A percentile compares a stretch with the other conserved stretches of the same genome.
These are phyloP conservation scores for Cardamine resedifolia DNA, from an alignment of 345 rosid species.

Conservation along the genomic window DNA sequence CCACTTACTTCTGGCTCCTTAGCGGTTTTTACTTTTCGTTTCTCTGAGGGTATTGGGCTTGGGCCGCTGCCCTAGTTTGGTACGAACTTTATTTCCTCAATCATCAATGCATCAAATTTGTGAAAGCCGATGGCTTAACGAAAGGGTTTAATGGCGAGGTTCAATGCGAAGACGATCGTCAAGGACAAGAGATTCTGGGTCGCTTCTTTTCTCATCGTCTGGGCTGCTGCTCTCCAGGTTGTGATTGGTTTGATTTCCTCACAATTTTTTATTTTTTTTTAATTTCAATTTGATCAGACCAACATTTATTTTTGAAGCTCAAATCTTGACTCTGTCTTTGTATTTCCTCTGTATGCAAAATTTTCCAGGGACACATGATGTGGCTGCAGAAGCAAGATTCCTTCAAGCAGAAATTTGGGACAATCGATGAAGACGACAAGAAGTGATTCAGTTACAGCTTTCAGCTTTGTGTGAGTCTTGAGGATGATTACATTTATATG, in stretches of 20 bases:
- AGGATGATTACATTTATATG: not conserved
- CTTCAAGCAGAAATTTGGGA: slow-evolving; percentile 69
- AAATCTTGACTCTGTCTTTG: not conserved
- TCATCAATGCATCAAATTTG: not conserved
- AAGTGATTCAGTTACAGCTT: slow-evolving; percentile 9
- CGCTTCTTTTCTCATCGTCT: slow-evolving; percentile 73
- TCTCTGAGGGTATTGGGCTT: not conserved
- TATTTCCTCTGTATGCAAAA: not conserved
- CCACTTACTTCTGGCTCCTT: not conserved
- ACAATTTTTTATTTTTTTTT: not conserved
- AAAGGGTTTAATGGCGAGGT: slow-evolving; percentile 51
- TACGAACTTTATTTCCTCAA: not conserved
- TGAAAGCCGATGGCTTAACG: not conserved
- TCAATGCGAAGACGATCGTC: slow-evolving; percentile 55
- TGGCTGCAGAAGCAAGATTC: slow-evolving; percentile 90
- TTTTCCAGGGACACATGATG: slow-evolving; percentile 84
- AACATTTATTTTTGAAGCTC: not conserved
- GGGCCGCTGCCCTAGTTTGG: not conserved
- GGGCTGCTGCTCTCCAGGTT: slow-evolving; percentile 98
- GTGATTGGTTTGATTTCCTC: not conserved
- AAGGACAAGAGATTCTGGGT: slow-evolving; percentile 85
- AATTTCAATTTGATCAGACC: not conserved
- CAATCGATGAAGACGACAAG: slow-evolving; percentile 28
- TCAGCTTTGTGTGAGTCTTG: not conserved
- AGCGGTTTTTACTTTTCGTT: not conserved